Evolutionary conservation across 163 green algal species (phyloP).

Genomic region (Smithsoniella earleae): DNA sequence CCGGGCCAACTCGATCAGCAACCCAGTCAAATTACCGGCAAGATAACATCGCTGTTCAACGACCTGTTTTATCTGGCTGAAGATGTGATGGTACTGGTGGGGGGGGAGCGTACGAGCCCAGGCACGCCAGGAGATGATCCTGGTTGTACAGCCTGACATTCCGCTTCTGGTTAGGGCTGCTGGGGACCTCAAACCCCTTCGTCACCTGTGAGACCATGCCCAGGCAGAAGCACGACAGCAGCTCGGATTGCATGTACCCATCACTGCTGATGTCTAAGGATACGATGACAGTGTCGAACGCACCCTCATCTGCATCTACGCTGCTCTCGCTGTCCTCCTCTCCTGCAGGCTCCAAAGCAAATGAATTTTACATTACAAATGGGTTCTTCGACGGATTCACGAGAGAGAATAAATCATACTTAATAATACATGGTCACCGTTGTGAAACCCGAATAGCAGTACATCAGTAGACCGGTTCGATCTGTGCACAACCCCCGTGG

Average conservation of each 20-base stretch:
- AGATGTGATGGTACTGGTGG: background rate
- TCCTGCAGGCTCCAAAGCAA: background rate
- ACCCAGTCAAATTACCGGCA: background rate
- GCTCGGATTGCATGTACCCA: conserved; percentile 1
- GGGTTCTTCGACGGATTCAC: too few relatives aligned
- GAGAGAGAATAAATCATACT: too few relatives aligned
- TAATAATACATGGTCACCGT: too few relatives aligned
- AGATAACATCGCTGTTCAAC: background rate
- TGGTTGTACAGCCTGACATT: background rate
- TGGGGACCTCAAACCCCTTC: background rate
- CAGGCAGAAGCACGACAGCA: conserved; percentile 5
- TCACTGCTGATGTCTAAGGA: background rate
- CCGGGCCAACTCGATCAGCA: background rate
- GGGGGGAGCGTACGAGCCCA: background rate
- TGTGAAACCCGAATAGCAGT: too few relatives aligned
- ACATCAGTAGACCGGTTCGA: too few relatives aligned
- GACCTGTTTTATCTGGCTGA: background rate
- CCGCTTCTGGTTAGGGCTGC: background rate
- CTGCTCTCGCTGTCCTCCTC: background rate
- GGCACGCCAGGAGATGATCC: conserved; percentile 1
- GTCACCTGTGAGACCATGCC: conserved; percentile 1
- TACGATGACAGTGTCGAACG: background rate
- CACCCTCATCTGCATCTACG: background rate
- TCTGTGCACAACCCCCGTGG: too few relatives aligned
- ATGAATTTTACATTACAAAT: too few relatives aligned